Percentiles rank a stretch among this genome's conserved stretches.
Evolutionary conservation across 352 stramenopile species (phyloP).

Genomic region (Phytophthora hybrid): DNA sequence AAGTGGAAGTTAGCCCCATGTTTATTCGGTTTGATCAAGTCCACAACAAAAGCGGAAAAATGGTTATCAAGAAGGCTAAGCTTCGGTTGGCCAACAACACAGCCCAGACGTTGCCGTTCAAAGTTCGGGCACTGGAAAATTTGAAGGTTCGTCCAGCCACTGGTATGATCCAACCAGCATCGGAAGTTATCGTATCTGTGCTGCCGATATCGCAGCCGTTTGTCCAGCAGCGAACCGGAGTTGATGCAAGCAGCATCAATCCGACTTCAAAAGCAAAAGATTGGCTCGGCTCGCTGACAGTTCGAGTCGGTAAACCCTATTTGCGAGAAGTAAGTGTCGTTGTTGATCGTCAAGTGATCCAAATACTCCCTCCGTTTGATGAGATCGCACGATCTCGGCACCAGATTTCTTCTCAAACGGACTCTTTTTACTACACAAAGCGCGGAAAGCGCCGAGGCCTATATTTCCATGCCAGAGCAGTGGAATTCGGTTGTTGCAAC

Average conservation of each 20-base stretch:
- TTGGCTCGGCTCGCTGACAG: slow-evolving; percentile 72
- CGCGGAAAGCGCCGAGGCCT: slow-evolving; percentile 72
- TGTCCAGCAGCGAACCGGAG: slow-evolving; percentile 16
- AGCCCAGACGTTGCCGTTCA: slow-evolving; percentile 53
- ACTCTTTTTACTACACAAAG: slow-evolving; percentile 91
- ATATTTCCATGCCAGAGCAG: slow-evolving; percentile 87
- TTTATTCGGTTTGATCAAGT: slow-evolving; percentile 66
- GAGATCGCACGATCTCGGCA: slow-evolving; percentile 70
- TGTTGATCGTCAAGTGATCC: slow-evolving; percentile 51
- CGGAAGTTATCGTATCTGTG: slow-evolving; percentile 55
- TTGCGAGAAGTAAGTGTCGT: slow-evolving; percentile 77
- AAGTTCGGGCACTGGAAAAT: slow-evolving; percentile 66
- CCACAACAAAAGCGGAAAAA: slow-evolving; percentile 37
- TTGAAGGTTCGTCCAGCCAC: slow-evolving; percentile 52
- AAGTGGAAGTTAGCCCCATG: slow-evolving; percentile 64
- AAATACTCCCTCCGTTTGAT: slow-evolving; percentile 61
- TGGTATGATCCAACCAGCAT: slow-evolving; percentile 57
- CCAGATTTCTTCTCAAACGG: slow-evolving; percentile 72
- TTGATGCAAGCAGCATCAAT: slow-evolving; percentile 17
- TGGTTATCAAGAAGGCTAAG: slow-evolving; percentile 32
- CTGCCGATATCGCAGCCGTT: slow-evolving; percentile 66
- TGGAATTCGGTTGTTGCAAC: slow-evolving; percentile 81
- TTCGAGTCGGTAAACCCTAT: slow-evolving; percentile 58
- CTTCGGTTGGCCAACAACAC: slow-evolving; percentile 74
- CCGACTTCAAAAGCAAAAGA: slow-evolving; percentile 37